Percentiles rank a stretch among this genome's conserved stretches.
phyloP scores from a whole-genome alignment of 2,329 filamentous ascomycete genomes.

The Cryoendolithus antarcticus region DNA sequence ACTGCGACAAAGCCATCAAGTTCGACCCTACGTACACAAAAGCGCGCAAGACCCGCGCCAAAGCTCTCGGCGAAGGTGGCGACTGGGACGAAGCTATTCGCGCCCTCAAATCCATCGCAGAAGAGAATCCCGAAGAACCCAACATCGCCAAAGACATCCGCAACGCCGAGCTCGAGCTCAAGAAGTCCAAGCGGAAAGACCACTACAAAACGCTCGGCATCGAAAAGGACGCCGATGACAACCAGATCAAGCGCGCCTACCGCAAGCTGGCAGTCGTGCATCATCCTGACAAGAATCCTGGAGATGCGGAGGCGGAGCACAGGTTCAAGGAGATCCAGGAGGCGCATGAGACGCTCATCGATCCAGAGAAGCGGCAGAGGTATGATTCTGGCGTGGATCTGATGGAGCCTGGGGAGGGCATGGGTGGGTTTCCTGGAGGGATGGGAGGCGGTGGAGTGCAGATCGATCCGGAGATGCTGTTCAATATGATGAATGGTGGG shows the following conservation, averaged over 20 bases:
- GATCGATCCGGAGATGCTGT: slow-evolving; percentile 67
- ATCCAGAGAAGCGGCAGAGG: slow-evolving; percentile 80
- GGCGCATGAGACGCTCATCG: slow-evolving; percentile 90
- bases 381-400: slow-evolving; percentile 92
- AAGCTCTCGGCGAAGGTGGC: slow-evolving; percentile 71
- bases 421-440: slow-evolving; percentile 41
- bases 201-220: slow-evolving; percentile 96
- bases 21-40: slow-evolving; percentile 80
- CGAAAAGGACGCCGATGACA: slow-evolving; percentile 70
- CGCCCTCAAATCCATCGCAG: slow-evolving; percentile 77
- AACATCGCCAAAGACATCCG: slow-evolving; percentile 73
- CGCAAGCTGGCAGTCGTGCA: slow-evolving; percentile 86
- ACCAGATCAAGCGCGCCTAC: slow-evolving; percentile 92
- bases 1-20: slow-evolving; percentile 73
- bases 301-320: slow-evolving; percentile 69
- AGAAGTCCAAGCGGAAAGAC: slow-evolving; percentile 95
- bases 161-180: slow-evolving; percentile 84
- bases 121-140: slow-evolving; percentile 70
- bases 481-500: slow-evolving; percentile 66
- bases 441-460: slow-evolving; percentile 32
- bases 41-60: slow-evolving; percentile 87
- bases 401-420: slow-evolving; percentile 78
- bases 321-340: slow-evolving; percentile 97
- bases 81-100: slow-evolving; percentile 85
- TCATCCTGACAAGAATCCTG: slow-evolving; percentile 95